These are phyloP conservation scores for Ascochyta pisi DNA, from an alignment of 2,329 filamentous ascomycete species.

Conservation along the genomic window DNA sequence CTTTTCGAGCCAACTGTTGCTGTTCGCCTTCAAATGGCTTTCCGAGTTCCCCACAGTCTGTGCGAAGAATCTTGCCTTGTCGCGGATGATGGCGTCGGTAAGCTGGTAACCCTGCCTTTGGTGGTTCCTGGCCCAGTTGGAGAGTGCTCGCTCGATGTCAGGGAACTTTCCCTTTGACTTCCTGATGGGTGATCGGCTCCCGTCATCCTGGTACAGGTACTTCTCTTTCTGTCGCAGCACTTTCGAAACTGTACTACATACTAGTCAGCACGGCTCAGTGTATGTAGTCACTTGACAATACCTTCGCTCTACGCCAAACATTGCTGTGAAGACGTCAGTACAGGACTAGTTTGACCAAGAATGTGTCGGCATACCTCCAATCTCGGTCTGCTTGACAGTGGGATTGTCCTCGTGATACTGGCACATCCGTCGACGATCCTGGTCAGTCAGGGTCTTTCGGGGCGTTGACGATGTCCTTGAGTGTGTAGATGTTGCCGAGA, in stretches of 20 bases:
- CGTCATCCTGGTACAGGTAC: constrained; percentile 83
- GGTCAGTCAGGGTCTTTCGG: constrained; percentile 87
- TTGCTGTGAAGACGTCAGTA: constrained; percentile 60
- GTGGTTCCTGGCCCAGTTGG: constrained; percentile 85
- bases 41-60: constrained; percentile 75
- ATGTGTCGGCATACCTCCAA: constrained; percentile 70
- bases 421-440: constrained; percentile 91
- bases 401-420: constrained; percentile 91
- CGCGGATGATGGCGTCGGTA: constrained; percentile 80
- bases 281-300: constrained; percentile 53
- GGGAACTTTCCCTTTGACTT: constrained; percentile 83
- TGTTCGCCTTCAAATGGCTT: constrained; percentile 73
- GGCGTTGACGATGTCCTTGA: constrained; percentile 65
- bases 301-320: constrained; percentile 98
- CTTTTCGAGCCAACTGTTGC: constrained; percentile 84
- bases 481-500: constrained; percentile 49
- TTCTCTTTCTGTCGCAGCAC: constrained; percentile 94
- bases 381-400: constrained; percentile 91
- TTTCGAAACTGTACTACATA: constrained; percentile 91
- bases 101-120: constrained; percentile 76
- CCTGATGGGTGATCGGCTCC: constrained; percentile 79
- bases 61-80: constrained; percentile 84
- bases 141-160: constrained; percentile 89
- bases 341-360: neutral
- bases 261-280: constrained; percentile 24